Conservation (phyloP, 768 basidiomycete genomes). For the Coprinopsis strossmayeri region DNA sequence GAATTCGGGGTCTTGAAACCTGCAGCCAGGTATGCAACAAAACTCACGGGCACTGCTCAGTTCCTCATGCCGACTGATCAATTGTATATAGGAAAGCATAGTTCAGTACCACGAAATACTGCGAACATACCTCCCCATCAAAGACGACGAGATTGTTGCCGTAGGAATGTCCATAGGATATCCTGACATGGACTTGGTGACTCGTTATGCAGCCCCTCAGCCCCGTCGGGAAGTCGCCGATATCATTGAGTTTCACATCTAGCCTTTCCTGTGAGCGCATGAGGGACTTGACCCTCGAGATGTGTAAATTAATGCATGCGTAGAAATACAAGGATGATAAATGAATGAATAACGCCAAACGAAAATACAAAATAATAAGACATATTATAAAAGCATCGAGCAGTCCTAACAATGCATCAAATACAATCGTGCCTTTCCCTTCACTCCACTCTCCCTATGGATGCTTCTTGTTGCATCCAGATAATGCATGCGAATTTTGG, state of each 20-base stretch:
- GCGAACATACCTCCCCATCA: constrained; percentile 5
- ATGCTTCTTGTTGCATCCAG: too few species aligned
- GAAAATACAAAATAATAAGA: too few species aligned
- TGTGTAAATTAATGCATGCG: background rate
- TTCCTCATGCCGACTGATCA: background rate
- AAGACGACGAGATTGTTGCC: constrained; percentile 5
- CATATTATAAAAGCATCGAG: too few species aligned
- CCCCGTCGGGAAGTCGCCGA: constrained; percentile 5
- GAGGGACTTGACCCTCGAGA: too few species aligned
- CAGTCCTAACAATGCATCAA: too few species aligned
- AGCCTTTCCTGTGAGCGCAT: background rate
- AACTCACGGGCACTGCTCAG: background rate
- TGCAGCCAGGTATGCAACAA: constrained; percentile 6
- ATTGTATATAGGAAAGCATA: constrained; percentile 4
- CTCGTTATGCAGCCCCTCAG: background rate
- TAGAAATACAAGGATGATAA: background rate
- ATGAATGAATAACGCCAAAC: background rate
- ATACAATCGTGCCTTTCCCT: too few species aligned
- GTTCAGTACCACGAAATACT: constrained; percentile 7
- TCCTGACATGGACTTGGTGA: constrained; percentile 7
- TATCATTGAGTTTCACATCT: constrained; percentile 4
- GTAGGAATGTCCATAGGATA: constrained; percentile 6
- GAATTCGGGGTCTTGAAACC: constrained; percentile 9
- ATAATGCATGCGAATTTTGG: too few species aligned
- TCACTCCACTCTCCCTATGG: too few species aligned